Percentiles rank a stretch among this genome's conserved stretches.
phyloP scores from a whole-genome alignment of 2,329 filamentous ascomycete genomes.

The Leptographium lundbergii region DNA sequence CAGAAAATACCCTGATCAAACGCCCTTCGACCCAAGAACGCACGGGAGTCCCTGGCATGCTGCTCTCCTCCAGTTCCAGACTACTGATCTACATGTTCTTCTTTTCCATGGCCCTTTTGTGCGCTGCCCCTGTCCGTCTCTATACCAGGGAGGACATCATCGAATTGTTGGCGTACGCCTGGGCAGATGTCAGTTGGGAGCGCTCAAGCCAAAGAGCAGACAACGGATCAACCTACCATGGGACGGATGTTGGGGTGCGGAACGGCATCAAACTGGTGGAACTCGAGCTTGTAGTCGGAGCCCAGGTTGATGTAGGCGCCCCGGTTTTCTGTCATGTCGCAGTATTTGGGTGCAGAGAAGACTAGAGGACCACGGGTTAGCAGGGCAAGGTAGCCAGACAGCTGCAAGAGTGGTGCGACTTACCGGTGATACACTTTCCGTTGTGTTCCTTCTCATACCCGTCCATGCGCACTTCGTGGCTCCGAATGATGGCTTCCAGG shows the following conservation, averaged over 20 bases:
- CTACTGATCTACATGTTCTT: background rate
- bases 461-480: conserved; percentile 96
- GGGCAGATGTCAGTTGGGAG: background rate
- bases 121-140: background rate
- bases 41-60: background rate
- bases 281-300: conserved; percentile 80
- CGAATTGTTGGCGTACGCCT: conserved; percentile 78
- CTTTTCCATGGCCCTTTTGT: background rate
- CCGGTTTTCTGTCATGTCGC: conserved; percentile 95
- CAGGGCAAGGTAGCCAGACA: background rate
- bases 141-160: conserved; percentile 68
- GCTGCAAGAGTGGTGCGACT: conserved; percentile 12
- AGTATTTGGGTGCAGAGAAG: conserved; percentile 95
- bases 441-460: conserved; percentile 98
- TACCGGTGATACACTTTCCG: conserved; percentile 86
- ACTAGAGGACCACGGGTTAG: conserved; percentile 33
- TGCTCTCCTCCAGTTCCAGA: background rate
- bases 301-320: conserved; percentile 97
- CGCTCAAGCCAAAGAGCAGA: too few species aligned
- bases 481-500: conserved; percentile 87
- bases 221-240: conserved; percentile 45
- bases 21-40: conserved; percentile 1
- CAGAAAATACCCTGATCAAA: conserved; percentile 1
- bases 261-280: conserved; percentile 89
- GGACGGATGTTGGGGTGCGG: conserved; percentile 91